Conservation (phyloP, 306 rosid species). For the Quercus dentata region DNA sequence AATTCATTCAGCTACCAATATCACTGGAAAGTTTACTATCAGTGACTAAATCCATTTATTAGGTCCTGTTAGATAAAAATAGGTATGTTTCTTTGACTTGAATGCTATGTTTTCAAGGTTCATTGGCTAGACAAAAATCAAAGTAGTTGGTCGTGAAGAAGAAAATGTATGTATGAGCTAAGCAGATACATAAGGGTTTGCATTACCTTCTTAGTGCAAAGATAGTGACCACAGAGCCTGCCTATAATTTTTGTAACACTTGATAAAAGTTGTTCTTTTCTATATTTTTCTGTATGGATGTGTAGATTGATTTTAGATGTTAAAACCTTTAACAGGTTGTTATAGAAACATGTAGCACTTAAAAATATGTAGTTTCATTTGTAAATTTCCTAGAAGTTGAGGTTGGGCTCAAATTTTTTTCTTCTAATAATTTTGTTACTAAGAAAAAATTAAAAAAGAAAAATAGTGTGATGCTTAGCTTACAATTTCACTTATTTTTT, state of each 20-base stretch:
- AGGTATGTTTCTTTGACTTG: background rate
- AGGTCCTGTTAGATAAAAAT: background rate
- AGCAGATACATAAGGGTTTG: background rate
- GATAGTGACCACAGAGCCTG: background rate
- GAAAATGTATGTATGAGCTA: background rate
- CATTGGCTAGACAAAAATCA: background rate
- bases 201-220: background rate
- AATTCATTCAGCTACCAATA: background rate
- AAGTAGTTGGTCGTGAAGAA: background rate
- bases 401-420: background rate
- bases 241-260: background rate
- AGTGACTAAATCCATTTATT: constrained; percentile 8
- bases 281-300: background rate
- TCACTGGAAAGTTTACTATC: background rate
- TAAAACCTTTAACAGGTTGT: background rate
- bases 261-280: background rate
- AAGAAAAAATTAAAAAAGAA: background rate
- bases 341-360: background rate
- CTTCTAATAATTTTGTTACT: background rate
- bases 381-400: background rate
- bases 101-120: background rate
- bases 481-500: background rate
- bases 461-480: background rate
- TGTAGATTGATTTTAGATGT: background rate
- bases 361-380: background rate